A percentile compares a stretch with the other conserved stretches of the same genome.
These are phyloP conservation scores for Aspergillus ostianus DNA, from an alignment of 495 filamentous ascomycete species.

Conservation along the genomic window DNA sequence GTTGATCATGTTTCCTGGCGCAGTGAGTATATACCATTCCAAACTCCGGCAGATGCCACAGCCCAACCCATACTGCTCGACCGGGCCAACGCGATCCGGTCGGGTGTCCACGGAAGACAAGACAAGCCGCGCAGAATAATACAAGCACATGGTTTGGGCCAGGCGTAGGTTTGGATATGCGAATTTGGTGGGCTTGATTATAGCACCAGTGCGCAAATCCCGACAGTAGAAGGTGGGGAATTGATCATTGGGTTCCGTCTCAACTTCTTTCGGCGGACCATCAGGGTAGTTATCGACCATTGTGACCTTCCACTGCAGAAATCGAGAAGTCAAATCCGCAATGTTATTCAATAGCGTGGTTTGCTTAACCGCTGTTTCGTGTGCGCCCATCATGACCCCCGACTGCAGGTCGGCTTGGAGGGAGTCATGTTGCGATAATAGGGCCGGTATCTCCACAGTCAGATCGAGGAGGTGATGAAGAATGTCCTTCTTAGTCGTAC, in stretches of 20 bases:
- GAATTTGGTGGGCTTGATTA: constrained; percentile 35
- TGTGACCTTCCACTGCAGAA: constrained; percentile 36
- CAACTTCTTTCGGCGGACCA: constrained; percentile 32
- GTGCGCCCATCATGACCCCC: constrained; percentile 26
- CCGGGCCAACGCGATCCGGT: constrained; percentile 32
- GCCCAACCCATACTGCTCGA: constrained; percentile 39
- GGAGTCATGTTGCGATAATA: constrained; percentile 33
- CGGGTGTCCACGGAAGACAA: constrained; percentile 40
- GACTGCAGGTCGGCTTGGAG: constrained; percentile 24
- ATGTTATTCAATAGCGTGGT: constrained; percentile 38
- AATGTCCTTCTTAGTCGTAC: constrained; percentile 42
- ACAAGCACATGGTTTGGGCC: constrained; percentile 45
- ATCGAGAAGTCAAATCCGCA: constrained; percentile 31
- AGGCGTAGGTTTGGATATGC: constrained; percentile 42
- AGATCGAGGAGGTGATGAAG: constrained; percentile 43
- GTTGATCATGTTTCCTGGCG: constrained; percentile 48
- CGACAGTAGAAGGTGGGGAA: constrained; percentile 44
- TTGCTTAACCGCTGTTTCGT: constrained; percentile 40
- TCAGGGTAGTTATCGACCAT: constrained; percentile 37
- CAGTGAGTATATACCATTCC: constrained; percentile 41
- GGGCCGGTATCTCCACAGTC: constrained; percentile 37
- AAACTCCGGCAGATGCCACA: constrained; percentile 44
- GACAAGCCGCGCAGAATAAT: constrained; percentile 37
- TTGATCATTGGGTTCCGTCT: constrained; percentile 20
- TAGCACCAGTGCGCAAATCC: constrained; percentile 38